These are phyloP conservation scores for Flammula alnicola DNA, from an alignment of 1,284 basidiomycete genomes.

Conservation along the genomic window DNA sequence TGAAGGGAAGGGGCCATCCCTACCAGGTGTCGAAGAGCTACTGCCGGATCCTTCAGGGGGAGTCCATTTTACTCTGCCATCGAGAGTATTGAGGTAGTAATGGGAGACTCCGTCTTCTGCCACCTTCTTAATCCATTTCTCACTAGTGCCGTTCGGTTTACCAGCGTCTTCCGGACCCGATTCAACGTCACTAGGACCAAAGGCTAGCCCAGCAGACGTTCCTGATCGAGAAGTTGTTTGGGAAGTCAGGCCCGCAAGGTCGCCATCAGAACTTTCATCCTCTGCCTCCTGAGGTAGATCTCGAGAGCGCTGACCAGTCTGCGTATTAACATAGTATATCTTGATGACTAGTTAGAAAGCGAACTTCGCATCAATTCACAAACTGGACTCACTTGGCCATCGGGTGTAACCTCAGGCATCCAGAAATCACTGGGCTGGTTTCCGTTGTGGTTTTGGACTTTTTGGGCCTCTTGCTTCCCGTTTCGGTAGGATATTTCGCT, in stretches of 20 bases:
- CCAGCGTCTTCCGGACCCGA: slow-evolving; percentile 41
- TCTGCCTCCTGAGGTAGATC: slow-evolving; percentile 83
- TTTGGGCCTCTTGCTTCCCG: slow-evolving; percentile 31
- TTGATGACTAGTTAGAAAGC: slow-evolving; percentile 36
- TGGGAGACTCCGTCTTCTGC: slow-evolving; percentile 86
- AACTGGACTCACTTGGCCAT: slow-evolving; percentile 66
- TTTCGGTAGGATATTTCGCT: slow-evolving; percentile 39
- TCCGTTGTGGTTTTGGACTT: slow-evolving; percentile 32
- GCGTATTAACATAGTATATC: slow-evolving; percentile 94
- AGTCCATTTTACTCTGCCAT: slow-evolving; percentile 72
- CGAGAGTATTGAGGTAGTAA: slow-evolving; percentile 78
- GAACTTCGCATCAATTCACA: slow-evolving; percentile 11
- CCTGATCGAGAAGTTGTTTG: slow-evolving; percentile 60
- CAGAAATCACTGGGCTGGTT: slow-evolving; percentile 73
- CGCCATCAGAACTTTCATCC: slow-evolving; percentile 62
- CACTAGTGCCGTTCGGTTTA: slow-evolving; percentile 64
- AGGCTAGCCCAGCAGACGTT: slow-evolving; percentile 54
- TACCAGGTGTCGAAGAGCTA: slow-evolving; percentile 22
- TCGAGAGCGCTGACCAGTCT: slow-evolving; percentile 85
- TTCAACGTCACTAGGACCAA: slow-evolving; percentile 41
- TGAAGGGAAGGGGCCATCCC: slow-evolving; percentile 30
- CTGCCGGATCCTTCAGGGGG: slow-evolving; percentile 47
- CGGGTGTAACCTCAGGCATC: slow-evolving; percentile 74
- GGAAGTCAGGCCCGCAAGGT: slow-evolving; percentile 60
- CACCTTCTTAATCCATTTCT: slow-evolving; percentile 80